These are phyloP conservation scores for Ceratobasidium sp. DNA, from an alignment of 1,284 basidiomycete species.

Conservation along the genomic window DNA sequence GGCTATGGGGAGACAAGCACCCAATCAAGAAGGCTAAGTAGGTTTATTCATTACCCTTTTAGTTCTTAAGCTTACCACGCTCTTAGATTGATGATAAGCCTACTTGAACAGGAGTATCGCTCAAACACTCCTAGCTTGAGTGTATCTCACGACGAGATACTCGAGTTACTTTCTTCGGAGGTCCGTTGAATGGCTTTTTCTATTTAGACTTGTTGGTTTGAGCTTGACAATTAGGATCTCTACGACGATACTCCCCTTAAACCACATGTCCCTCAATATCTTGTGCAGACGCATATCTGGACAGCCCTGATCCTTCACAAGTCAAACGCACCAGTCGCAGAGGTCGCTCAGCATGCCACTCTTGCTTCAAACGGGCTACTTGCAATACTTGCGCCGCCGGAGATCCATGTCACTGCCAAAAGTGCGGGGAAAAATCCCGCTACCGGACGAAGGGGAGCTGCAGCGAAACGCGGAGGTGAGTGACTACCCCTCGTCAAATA, in stretches of 20 bases:
- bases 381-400: constrained; percentile 44
- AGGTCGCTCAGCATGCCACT: constrained; percentile 7
- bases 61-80: not conserved
- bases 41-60: constrained; percentile 7
- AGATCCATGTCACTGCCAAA: constrained; percentile 43
- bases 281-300: constrained; percentile 53
- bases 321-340: constrained; percentile 24
- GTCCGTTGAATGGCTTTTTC: not conserved
- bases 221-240: constrained; percentile 38
- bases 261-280: constrained; percentile 49
- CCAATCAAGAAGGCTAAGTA: constrained; percentile 53
- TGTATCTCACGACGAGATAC: constrained; percentile 16
- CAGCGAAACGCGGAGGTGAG: constrained; percentile 54
- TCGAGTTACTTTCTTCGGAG: constrained; percentile 36
- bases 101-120: constrained; percentile 46
- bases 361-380: constrained; percentile 40
- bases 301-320: constrained; percentile 51
- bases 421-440: constrained; percentile 60
- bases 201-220: too few relatives aligned
- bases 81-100: constrained; percentile 43
- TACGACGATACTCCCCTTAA: constrained; percentile 48
- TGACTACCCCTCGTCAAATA: not conserved
- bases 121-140: constrained; percentile 15
- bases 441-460: constrained; percentile 57
- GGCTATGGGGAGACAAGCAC: constrained; percentile 44